These are phyloP conservation scores for Globisporangium abappressorium DNA, from an alignment of 352 stramenopile genomes.

Conservation along the genomic window DNA sequence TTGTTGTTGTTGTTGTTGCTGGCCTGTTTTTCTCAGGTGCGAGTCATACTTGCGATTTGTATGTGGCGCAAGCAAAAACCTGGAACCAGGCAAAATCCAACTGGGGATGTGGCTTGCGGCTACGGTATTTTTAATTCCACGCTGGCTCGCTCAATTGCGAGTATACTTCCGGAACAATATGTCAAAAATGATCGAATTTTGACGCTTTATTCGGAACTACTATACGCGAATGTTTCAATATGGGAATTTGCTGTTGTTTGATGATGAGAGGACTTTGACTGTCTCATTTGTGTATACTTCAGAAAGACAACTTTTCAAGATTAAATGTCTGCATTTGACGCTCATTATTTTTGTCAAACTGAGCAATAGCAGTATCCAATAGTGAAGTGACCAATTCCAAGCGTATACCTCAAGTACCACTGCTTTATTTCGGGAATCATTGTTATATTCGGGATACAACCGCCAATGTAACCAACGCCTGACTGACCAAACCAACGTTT, in stretches of 20 bases:
- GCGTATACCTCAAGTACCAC: not conserved
- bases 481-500: not conserved
- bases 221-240: too few species aligned
- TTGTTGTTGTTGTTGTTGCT: not conserved
- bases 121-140: conserved; percentile 7
- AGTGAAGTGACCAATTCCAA: not conserved
- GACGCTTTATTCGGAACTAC: not conserved
- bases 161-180: not conserved
- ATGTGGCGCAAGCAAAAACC: not conserved
- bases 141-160: not conserved
- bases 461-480: not conserved
- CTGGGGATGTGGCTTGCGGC: not conserved
- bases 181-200: not conserved
- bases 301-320: too few species aligned
- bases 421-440: too few species aligned
- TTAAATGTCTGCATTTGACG: too few species aligned
- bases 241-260: too few species aligned
- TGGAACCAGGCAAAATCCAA: not conserved
- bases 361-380: too few species aligned
- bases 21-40: conserved; percentile 15
- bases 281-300: too few species aligned
- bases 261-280: too few species aligned
- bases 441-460: not conserved
- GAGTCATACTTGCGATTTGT: conserved; percentile 9
- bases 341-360: too few species aligned